Conservation (phyloP, 2,329 filamentous ascomycete genomes). For the Blumeriella jaapii region DNA sequence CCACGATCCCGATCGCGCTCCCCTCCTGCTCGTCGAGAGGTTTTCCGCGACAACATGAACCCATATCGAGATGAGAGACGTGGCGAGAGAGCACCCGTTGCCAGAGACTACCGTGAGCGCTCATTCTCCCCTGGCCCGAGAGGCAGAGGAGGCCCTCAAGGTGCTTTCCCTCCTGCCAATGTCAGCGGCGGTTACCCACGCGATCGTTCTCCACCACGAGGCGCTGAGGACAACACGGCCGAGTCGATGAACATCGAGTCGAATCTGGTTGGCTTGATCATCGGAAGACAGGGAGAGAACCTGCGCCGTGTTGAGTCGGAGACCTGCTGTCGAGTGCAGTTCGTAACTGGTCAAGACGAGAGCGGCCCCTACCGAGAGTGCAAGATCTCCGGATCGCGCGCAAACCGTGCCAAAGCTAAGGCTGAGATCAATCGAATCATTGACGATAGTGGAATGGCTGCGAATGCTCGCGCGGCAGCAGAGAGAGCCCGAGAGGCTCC, state of each 20-base stretch:
- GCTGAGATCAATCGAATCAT: slow-evolving; percentile 79
- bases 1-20: slow-evolving; percentile 63
- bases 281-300: slow-evolving; percentile 83
- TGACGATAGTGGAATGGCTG: slow-evolving; percentile 64
- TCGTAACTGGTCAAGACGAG: slow-evolving; percentile 63
- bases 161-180: slow-evolving; percentile 50
- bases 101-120: slow-evolving; percentile 51
- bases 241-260: slow-evolving; percentile 84
- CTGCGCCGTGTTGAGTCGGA: slow-evolving; percentile 74
- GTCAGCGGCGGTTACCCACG: slow-evolving; percentile 34
- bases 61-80: slow-evolving; percentile 80
- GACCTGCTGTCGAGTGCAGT: slow-evolving; percentile 75
- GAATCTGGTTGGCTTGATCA: slow-evolving; percentile 78
- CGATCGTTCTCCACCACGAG: slow-evolving; percentile 46
- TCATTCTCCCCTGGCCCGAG: slow-evolving; percentile 58
- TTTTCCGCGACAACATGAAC: slow-evolving; percentile 64
- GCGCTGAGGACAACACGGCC: slow-evolving; percentile 45
- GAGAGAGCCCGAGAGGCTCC: slow-evolving; percentile 27
- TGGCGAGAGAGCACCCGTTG: slow-evolving; percentile 43
- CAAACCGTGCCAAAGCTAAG: slow-evolving; percentile 66
- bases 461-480: slow-evolving; percentile 34
- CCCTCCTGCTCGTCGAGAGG: slow-evolving; percentile 53
- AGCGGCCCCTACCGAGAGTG: slow-evolving; percentile 68
- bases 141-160: slow-evolving; percentile 36
- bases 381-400: slow-evolving; percentile 66